Evolutionary conservation across 352 stramenopile species (phyloP).

Genomic region (Phytophthora rubi): DNA sequence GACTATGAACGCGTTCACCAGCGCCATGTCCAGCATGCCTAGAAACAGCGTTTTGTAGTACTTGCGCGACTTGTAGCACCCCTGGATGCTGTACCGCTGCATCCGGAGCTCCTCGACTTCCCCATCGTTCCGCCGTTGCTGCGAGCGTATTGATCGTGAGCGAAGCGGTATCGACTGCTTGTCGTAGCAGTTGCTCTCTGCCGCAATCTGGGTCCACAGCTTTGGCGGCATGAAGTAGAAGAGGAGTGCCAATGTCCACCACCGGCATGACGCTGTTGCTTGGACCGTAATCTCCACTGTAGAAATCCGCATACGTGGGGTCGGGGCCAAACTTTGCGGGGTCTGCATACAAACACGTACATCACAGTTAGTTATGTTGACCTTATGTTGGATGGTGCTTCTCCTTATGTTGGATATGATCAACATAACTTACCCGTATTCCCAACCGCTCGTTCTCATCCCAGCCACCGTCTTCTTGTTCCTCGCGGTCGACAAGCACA

Average conservation of each 20-base stretch:
- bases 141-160: not conserved
- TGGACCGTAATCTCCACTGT: conserved; percentile 2
- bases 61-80: too few relatives aligned
- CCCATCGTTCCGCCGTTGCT: not conserved
- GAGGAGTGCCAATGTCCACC: conserved; percentile 1
- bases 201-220: conserved; percentile 8
- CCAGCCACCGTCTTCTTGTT: not conserved
- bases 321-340: conserved; percentile 4
- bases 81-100: not conserved
- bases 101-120: not conserved
- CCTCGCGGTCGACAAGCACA: not conserved
- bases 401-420: conserved; percentile 2
- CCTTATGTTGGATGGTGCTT: not conserved
- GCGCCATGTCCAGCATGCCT: conserved; percentile 10
- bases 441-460: conserved; percentile 4
- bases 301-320: not conserved
- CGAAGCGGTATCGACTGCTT: not conserved
- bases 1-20: conserved; percentile 17
- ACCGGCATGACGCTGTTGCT: not conserved
- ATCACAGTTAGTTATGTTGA: conserved; percentile 1
- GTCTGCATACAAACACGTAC: not conserved
- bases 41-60: conserved; percentile 5
- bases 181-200: conserved; percentile 5
- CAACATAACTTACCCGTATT: conserved; percentile 9
- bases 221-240: conserved; percentile 15